Percentiles rank a stretch among this genome's conserved stretches.
phyloP scores from a whole-genome alignment of 2,329 filamentous ascomycete species.

The Ophiostoma sp. region DNA sequence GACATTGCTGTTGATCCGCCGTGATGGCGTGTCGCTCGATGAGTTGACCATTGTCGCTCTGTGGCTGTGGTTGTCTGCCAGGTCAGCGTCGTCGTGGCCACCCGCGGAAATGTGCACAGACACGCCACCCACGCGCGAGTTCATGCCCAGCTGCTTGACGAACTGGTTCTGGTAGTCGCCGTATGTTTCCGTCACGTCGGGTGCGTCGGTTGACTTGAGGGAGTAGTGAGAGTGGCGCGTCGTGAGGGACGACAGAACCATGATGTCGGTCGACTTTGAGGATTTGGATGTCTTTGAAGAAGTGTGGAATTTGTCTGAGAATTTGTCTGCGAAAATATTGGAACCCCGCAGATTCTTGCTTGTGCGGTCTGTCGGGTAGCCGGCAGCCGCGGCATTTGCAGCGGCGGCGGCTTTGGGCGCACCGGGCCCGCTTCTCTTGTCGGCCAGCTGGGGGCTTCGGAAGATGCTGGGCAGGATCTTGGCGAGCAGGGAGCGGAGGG shows the following conservation, averaged over 20 bases:
- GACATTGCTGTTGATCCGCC: neutral
- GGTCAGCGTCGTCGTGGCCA: neutral
- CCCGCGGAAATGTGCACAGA: slow-evolving; percentile 18
- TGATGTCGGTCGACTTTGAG: slow-evolving; percentile 16
- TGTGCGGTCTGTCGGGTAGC: neutral
- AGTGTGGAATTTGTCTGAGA: neutral
- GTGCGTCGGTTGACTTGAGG: neutral
- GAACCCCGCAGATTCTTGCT: neutral
- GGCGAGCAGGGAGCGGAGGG: slow-evolving; percentile 29
- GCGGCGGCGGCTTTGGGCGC: neutral
- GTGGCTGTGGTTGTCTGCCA: neutral
- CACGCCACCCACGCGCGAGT: neutral
- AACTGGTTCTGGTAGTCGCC: neutral
- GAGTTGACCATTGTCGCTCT: neutral
- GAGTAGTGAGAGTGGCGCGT: slow-evolving; percentile 9
- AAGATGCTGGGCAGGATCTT: slow-evolving; percentile 24
- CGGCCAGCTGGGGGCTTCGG: neutral
- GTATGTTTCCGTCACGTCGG: neutral
- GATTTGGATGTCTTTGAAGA: neutral
- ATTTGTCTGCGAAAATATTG: neutral
- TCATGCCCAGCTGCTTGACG: neutral
- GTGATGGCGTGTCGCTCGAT: neutral
- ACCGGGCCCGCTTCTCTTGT: slow-evolving; percentile 8
- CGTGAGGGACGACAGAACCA: slow-evolving; percentile 19
- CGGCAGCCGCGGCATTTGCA: neutral